Evolutionary conservation across 2,329 filamentous ascomycete genomes (phyloP).

Genomic region (Aspergillus udagawae): DNA sequence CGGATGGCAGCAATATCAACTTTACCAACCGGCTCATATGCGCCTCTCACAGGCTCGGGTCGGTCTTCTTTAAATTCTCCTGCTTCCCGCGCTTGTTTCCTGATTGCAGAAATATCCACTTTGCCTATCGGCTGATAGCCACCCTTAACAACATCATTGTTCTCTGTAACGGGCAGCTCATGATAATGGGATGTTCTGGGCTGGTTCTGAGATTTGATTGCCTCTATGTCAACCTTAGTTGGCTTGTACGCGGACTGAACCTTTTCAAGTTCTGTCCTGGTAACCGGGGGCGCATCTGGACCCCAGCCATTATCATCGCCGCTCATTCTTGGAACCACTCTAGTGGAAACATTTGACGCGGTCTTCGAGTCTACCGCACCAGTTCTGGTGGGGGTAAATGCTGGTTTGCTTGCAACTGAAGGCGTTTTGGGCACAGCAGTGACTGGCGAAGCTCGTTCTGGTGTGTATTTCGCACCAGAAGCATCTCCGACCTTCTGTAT

Average conservation of each 20-base stretch:
- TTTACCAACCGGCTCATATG: conserved; percentile 93
- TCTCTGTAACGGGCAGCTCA: conserved; percentile 43
- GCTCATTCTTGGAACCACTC: conserved; percentile 48
- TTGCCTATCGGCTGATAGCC: conserved; percentile 93
- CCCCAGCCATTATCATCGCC: conserved; percentile 92
- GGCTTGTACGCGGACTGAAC: conserved; percentile 90
- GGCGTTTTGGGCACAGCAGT: conserved; percentile 54
- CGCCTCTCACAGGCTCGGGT: conserved; percentile 80
- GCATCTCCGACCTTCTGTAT: conserved; percentile 92
- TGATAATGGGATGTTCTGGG: conserved; percentile 54
- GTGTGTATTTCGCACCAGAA: conserved; percentile 90
- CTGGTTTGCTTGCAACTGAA: conserved; percentile 79
- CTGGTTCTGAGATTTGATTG: conserved; percentile 68
- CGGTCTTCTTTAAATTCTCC: conserved; percentile 62
- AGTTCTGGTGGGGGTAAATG: conserved; percentile 73
- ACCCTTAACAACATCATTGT: conserved; percentile 69
- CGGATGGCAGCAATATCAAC: conserved; percentile 95
- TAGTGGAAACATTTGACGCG: conserved; percentile 51
- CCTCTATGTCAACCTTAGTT: conserved; percentile 89
- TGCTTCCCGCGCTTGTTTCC: conserved; percentile 65
- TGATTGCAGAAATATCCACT: conserved; percentile 91
- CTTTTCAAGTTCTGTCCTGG: conserved; percentile 82
- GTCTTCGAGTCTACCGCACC: conserved; percentile 62
- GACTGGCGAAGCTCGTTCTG: conserved; percentile 55
- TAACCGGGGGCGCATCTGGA: conserved; percentile 84